Evolutionary conservation across 805 yeast genomes (phyloP), one percentile per base, ranked within the genome.

Genomic region (Dipodascus geniculatus): DNA sequence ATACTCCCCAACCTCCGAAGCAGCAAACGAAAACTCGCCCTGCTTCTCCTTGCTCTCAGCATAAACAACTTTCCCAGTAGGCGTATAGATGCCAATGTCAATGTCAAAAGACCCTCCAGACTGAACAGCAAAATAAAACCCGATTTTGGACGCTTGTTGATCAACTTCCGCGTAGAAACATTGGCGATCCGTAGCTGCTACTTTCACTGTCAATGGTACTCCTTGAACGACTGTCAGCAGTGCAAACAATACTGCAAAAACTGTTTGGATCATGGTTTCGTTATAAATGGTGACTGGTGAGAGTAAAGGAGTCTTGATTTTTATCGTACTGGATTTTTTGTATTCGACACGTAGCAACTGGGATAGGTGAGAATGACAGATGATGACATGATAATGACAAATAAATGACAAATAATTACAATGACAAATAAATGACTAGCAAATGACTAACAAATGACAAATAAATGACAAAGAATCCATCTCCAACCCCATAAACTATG

Each of bases 101-200:
- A 84, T 82, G 65, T 87, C 95, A 63, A 83, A 85, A 42, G 84
- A 71, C 19, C 93, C 88, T 54, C 90, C 93, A 33, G 83, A 71
- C 70, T 84, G 85, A 59, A 88, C 96, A 16, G 95, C 87, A 74
- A 86, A 87, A 66, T 85, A 83, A 67, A 81, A 87, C 42, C 84
- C 83, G 54, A 88, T 74, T 56, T 76, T 79, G 50, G 84, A 71
- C 60, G 76, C 74, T 3, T 79, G 78, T 56, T 76, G 71, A 51
- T 77, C 76, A 54, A 88, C 84, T 65, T 82, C 78, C 31, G 83
- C 76, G 68, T 83, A 86, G 70, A 74, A 86, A 65, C 96, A 87
- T 51, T 81, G 71, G 55, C 74, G 73, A 54, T 83, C 93, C 61
- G 82, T 83, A 14, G 96, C 87, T n/a, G 82, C 82, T 56, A 87